Evolutionary conservation across 2,329 filamentous ascomycete species (phyloP).

Genomic region (Leptographium procerum): DNA sequence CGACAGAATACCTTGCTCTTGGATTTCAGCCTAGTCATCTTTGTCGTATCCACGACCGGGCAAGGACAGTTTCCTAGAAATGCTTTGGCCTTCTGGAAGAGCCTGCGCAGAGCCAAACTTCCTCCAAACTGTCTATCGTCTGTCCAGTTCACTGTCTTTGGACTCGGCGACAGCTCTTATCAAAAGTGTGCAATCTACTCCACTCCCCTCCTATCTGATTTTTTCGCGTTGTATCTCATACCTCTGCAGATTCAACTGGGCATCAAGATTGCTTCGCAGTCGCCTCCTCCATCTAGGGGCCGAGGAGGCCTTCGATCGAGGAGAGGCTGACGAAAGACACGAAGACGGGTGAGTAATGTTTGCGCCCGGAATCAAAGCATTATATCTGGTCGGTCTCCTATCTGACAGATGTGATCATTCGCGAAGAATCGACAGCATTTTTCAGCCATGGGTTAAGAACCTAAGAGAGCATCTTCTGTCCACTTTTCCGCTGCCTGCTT

Average conservation of each 20-base stretch:
- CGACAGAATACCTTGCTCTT: constrained; percentile 35
- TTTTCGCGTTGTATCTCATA: background rate
- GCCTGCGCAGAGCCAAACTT: constrained; percentile 67
- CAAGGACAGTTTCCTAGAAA: constrained; percentile 90
- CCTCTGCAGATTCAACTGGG: constrained; percentile 70
- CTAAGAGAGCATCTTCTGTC: constrained; percentile 57
- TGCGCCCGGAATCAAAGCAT: background rate
- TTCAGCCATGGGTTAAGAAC: constrained; percentile 63
- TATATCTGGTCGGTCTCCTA: background rate
- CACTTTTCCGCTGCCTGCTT: constrained; percentile 57
- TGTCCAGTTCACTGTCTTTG: constrained; percentile 74
- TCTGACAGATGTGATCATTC: background rate
- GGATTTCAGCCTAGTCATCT: constrained; percentile 49
- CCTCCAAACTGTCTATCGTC: constrained; percentile 55
- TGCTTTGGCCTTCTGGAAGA: constrained; percentile 72
- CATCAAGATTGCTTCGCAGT: constrained; percentile 76
- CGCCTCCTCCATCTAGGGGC: constrained; percentile 77
- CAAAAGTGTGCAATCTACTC: constrained; percentile 49
- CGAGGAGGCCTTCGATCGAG: constrained; percentile 59
- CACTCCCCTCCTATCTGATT: background rate
- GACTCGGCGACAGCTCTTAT: constrained; percentile 90
- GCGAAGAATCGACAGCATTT: constrained; percentile 70
- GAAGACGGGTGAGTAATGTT: constrained; percentile 62
- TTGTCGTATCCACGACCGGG: constrained; percentile 84
- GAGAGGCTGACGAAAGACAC: constrained; percentile 89